Evolutionary conservation across 768 basidiomycete genomes (phyloP).

Genomic region (Heimioporus sp.): DNA sequence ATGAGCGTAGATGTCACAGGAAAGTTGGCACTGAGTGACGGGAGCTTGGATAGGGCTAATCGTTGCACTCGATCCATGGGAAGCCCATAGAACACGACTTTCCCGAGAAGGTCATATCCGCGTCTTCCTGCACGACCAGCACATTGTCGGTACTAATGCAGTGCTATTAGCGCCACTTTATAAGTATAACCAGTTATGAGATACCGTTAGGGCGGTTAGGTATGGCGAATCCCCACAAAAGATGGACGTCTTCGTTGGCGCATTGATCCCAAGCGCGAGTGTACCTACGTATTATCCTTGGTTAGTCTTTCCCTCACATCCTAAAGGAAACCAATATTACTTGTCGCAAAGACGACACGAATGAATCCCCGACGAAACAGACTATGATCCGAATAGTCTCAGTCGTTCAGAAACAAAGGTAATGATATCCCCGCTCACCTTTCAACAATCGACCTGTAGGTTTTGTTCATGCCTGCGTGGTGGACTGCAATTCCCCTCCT

Average conservation of each 20-base stretch:
- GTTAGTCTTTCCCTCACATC: not conserved
- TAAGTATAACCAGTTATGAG: constrained; percentile 10
- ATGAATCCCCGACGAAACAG: constrained; percentile 62
- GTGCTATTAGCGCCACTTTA: not conserved
- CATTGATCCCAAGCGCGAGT: constrained; percentile 73
- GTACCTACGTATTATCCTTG: constrained; percentile 41
- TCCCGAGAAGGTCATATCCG: constrained; percentile 67
- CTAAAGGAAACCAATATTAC: constrained; percentile 37
- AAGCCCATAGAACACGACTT: constrained; percentile 71
- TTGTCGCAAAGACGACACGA: constrained; percentile 66
- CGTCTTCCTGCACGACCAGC: constrained; percentile 72
- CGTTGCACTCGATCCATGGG: constrained; percentile 62
- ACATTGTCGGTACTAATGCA: constrained; percentile 63
- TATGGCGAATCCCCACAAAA: constrained; percentile 64
- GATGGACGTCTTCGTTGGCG: constrained; percentile 62
- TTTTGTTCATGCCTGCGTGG: constrained; percentile 66
- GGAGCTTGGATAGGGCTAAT: constrained; percentile 60
- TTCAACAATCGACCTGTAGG: constrained; percentile 57
- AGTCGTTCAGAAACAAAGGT: not conserved
- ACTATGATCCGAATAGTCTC: not conserved
- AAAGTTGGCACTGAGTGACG: constrained; percentile 60
- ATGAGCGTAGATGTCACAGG: constrained; percentile 65
- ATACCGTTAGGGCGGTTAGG: constrained; percentile 58
- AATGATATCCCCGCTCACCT: constrained; percentile 35
- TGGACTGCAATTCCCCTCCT: constrained; percentile 65